Evolutionary conservation across 768 basidiomycete genomes (phyloP), one percentile per base, ranked within the genome.

Genomic region (Pulveroboletus ravenelii): DNA sequence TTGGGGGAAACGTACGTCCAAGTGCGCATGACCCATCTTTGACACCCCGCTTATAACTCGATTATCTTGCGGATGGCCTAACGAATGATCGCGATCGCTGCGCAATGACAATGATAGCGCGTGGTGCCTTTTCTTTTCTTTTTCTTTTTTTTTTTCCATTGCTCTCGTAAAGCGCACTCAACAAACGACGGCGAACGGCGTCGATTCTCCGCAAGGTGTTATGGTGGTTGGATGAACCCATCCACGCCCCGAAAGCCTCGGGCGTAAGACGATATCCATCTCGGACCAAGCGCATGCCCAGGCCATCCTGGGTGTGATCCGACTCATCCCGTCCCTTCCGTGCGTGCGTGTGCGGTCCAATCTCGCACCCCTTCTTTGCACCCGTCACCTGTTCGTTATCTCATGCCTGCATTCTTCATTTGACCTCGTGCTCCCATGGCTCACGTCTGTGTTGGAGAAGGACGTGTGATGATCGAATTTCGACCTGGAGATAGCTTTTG

Each of bases 221-320:
- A 5, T 55, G 27, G 35, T 10, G 29, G 39, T 39, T 45, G 6
- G 42, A 44, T 34, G 32, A 29, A 23, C 20, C 20, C 20, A 23
- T 23, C 20, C 20, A 23, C 34, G 14, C 48, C 36, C 58, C 52
- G 51, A 38, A 50, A 35, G 27, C 20, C 13, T 42, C 56, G 48
- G 62, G 57, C 53, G 57, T 17, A 64, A 54, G 18, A 31, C 20
- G 3, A 45, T 47, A 39, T 18, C 54, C 52, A 61, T 57, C 40
- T 27, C 40, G 18, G 43, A 58, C 36, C 40, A 37, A 6, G 15
- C 42, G 41, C 35, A 41, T 41, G 36, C 41, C 13, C 39, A 29
- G 25, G 2, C 44, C 35, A 34, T 44, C 41, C 25, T 41, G 32
- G 41, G 34, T n/a, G 35, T 59, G 62, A 62, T 65, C 63, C 63